These are phyloP conservation scores for Actinidia chinensis DNA, from an alignment of 179 eudicot genomes.

Conservation along the genomic window DNA sequence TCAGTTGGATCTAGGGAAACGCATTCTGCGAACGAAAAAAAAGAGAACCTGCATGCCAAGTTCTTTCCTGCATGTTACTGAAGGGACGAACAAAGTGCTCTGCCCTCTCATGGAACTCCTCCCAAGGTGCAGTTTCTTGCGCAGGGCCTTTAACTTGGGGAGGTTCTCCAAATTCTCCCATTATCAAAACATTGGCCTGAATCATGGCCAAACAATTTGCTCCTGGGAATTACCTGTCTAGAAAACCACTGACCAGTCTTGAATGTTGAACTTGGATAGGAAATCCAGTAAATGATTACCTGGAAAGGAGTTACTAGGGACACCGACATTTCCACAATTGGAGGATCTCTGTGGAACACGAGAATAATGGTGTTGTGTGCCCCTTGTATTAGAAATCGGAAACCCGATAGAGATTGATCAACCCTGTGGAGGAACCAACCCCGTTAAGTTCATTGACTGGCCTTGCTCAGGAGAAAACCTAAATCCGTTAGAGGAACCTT, in stretches of 20 bases:
- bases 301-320: conserved; percentile 41
- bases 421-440: conserved; percentile 66
- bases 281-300: conserved; percentile 49
- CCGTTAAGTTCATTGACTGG: conserved; percentile 54
- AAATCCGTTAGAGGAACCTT: conserved; percentile 55
- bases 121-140: conserved; percentile 35
- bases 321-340: conserved; percentile 34
- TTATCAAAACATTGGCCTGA: conserved; percentile 39
- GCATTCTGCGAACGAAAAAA: conserved; percentile 48
- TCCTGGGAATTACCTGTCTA: conserved; percentile 48
- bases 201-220: conserved; percentile 43
- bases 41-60: conserved; percentile 37
- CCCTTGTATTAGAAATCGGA: conserved; percentile 62
- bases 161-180: conserved; percentile 43
- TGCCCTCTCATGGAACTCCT: conserved; percentile 41
- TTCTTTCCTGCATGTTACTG: conserved; percentile 42
- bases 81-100: conserved; percentile 36
- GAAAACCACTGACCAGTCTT: conserved; percentile 39
- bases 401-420: conserved; percentile 80
- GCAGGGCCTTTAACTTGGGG: conserved; percentile 46
- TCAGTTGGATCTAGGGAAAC: conserved; percentile 84
- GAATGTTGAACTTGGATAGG: conserved; percentile 46
- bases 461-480: conserved; percentile 55
- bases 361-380: conserved; percentile 29
- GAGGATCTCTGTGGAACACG: no score